Base-by-base conservation (phyloP, 164 flowering plant species). In the Stephania japonica region DNA sequence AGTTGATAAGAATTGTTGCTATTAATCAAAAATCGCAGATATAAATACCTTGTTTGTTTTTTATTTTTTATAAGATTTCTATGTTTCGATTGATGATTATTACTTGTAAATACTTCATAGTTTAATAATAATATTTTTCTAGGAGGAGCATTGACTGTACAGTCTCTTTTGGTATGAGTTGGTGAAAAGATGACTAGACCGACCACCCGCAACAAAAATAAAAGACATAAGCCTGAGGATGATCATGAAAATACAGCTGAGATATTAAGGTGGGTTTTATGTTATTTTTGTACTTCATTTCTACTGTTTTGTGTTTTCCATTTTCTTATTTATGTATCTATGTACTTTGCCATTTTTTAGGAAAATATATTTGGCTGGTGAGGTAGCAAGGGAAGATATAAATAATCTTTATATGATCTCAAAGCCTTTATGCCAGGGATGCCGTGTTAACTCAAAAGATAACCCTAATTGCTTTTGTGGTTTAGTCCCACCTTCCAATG, bases 381-480 rank as follows among this genome's bases (percentile, higher is more conserved):
- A 80, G 53, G 74, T 93, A 53, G 83, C 89, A 4, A 53, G 79
- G 70, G 89, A 89, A 73, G 97, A 90, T 76, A 59, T 89, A 11
- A 73, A 80, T 62, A 84, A 84, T 69, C 84, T 95, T 11, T 95
- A 87, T 72, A 88, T 81, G 86, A 84, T 89, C 42, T 72, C 73
- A 73, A 95, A 93, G 83, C 91, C 97, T 59, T 75, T 81, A 68
- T 95, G 99, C 74, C 92, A 90, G 76, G 97, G 98, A 11, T 95
- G 99, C 76, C 91, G 99, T 65, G 83, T 89, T 14, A 95, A 93
- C 73, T 82, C 90, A 16, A 93, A 88, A 77, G 98, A 93, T 65
- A 91, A 92, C 63, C 98, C 98, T 23, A 95, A 95, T 76, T 95
- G 99, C 82, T 95, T 93, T 76, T 95, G 99, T 82, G 98, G 90